Percentiles rank a stretch among this genome's conserved stretches.
phyloP scores from a whole-genome alignment of 371 early-diverging fungal species.

The Mucor irregularis region DNA sequence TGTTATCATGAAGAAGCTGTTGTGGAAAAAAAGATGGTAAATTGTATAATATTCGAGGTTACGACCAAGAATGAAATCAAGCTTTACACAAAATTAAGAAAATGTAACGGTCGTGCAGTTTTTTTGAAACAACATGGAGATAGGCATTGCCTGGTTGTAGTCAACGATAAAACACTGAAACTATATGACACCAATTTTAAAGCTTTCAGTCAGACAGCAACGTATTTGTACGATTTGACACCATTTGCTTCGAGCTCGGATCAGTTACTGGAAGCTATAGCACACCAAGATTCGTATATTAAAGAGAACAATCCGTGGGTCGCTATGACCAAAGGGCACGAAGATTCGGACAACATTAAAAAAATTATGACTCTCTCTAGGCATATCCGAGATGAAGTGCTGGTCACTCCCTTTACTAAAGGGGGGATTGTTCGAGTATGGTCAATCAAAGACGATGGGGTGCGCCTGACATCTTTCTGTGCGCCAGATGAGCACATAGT shows the following conservation, averaged over 20 bases:
- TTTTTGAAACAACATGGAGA: neutral
- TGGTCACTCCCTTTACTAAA: neutral
- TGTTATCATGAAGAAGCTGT: neutral
- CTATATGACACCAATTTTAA: neutral
- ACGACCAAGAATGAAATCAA: neutral
- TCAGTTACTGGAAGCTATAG: neutral
- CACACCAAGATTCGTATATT: neutral
- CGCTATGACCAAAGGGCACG: neutral
- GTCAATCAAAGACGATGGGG: constrained; percentile 9
- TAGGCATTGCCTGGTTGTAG: neutral
- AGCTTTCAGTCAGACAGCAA: neutral
- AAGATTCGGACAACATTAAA: neutral
- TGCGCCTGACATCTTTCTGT: constrained; percentile 3
- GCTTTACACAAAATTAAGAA: neutral
- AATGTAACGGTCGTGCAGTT: neutral
- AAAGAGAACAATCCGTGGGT: neutral
- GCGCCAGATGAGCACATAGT: constrained; percentile 1
- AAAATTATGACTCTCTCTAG: constrained; percentile 1
- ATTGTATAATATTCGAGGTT: neutral
- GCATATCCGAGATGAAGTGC: constrained; percentile 9
- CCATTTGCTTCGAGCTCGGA: neutral
- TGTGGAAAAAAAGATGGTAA: neutral
- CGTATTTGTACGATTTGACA: neutral
- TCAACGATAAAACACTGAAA: neutral
- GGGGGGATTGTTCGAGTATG: constrained; percentile 2